Percentiles rank a stretch among this genome's conserved stretches.
Evolutionary conservation across 2,329 filamentous ascomycete species (phyloP).

Genomic region (Cladosporium sp.): DNA sequence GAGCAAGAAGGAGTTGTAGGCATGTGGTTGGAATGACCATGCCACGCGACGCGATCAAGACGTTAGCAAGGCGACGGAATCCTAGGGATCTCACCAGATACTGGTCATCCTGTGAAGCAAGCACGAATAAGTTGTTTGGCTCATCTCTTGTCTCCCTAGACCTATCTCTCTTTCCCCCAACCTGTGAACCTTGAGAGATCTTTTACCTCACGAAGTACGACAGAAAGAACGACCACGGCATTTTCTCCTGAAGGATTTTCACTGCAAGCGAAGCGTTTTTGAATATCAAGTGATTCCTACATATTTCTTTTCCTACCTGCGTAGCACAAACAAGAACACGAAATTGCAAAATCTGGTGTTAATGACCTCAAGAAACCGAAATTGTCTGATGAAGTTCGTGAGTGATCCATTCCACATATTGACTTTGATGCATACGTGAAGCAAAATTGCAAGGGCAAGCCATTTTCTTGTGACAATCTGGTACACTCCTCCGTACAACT

Average conservation of each 20-base stretch:
- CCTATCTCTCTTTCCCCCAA: not conserved
- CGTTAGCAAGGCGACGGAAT: no score
- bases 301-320: no score
- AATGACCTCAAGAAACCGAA: no score
- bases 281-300: no score
- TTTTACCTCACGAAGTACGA: not conserved
- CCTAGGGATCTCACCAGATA: no score
- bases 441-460: no score
- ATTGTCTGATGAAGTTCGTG: no score
- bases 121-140: no score
- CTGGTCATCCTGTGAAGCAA: no score
- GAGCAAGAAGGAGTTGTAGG: conserved; percentile 39
- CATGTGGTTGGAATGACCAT: not conserved
- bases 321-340: not conserved
- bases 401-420: no score
- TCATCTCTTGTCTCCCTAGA: not conserved
- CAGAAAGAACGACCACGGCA: not conserved
- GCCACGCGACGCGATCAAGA: not conserved
- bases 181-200: not conserved
- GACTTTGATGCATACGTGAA: no score
- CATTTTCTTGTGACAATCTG: not conserved
- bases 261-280: not conserved
- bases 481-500: conserved; percentile 1
- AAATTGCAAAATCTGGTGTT: no score
- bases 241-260: not conserved